A percentile compares a stretch with the other conserved stretches of the same genome.
These are phyloP conservation scores for Citropsis articulata DNA, from an alignment of 345 rosid genomes.

Conservation along the genomic window DNA sequence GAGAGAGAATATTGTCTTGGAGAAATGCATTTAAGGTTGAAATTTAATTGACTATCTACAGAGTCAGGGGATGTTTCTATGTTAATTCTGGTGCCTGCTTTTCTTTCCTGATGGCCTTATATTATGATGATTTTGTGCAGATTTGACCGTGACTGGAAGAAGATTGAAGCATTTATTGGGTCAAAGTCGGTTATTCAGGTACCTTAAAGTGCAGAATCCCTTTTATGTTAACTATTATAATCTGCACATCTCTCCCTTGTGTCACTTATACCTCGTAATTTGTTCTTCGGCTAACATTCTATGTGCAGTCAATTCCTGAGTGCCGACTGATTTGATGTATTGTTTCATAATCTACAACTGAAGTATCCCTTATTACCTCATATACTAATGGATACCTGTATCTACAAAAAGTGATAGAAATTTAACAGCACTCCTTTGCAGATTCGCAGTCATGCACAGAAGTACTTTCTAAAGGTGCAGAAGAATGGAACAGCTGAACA, in stretches of 20 bases:
- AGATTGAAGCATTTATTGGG: slow-evolving; percentile 86
- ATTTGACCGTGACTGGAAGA: slow-evolving; percentile 94
- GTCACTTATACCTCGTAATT: not conserved
- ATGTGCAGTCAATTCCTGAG: not conserved
- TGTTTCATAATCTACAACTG: not conserved
- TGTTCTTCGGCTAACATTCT: not conserved
- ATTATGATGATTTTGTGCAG: slow-evolving; percentile 31
- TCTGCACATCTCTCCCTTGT: not conserved
- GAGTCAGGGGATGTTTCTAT: not conserved
- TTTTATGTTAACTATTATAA: not conserved
- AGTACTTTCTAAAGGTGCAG: slow-evolving; percentile 84
- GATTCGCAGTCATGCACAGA: slow-evolving; percentile 95
- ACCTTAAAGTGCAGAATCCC: slow-evolving; percentile 2
- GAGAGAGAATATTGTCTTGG: slow-evolving; percentile 15
- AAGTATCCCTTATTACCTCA: not conserved
- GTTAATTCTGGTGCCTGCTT: slow-evolving; percentile 1
- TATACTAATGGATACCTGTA: not conserved
- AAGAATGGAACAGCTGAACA: slow-evolving; percentile 84
- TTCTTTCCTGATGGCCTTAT: not conserved
- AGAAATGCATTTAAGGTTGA: slow-evolving; percentile 17
- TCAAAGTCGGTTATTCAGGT: slow-evolving; percentile 94
- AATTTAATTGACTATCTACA: slow-evolving; percentile 6
- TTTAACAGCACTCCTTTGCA: slow-evolving; percentile 19
- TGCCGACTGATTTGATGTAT: not conserved
- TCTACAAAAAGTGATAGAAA: not conserved